phyloP scores from a whole-genome alignment of 2,329 filamentous ascomycete genomes.

The Polychaeton citri region DNA sequence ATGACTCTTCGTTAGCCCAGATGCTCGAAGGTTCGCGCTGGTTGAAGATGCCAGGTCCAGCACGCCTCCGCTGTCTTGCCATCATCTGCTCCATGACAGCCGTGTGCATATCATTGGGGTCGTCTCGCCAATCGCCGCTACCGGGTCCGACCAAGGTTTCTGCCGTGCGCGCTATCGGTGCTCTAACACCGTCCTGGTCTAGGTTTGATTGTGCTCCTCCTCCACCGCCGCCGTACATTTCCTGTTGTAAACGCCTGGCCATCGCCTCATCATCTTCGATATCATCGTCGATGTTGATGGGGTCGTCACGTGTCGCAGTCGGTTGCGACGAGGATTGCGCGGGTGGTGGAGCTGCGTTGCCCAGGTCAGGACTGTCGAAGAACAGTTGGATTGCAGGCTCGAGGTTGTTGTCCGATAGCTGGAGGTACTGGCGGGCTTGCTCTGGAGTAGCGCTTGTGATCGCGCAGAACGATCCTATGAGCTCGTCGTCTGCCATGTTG shows the following conservation, averaged over 20 bases:
- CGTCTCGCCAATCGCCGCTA: conserved; percentile 35
- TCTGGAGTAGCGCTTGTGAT: conserved; percentile 65
- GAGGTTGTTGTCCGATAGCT: conserved; percentile 70
- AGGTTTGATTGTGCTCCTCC: conserved; percentile 23
- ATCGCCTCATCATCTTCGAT: conserved; percentile 84
- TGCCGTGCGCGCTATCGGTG: conserved; percentile 80
- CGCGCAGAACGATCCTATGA: conserved; percentile 61
- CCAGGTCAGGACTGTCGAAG: conserved; percentile 62
- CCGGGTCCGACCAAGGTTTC: conserved; percentile 77
- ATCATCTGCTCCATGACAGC: conserved; percentile 52
- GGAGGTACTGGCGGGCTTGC: conserved; percentile 69
- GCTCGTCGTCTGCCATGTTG: conserved; percentile 33
- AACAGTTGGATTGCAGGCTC: conserved; percentile 80
- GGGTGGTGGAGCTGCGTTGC: conserved; percentile 18
- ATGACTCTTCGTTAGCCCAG: conserved; percentile 41
- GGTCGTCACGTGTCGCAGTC: conserved; percentile 27
- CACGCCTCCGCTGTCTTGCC: conserved; percentile 27
- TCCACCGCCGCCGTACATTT: conserved; percentile 56
- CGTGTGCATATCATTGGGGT: conserved; percentile 43
- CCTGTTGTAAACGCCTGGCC: conserved; percentile 81
- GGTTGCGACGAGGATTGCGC: conserved; percentile 23
- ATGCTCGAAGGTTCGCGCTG: conserved; percentile 45
- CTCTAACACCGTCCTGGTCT: conserved; percentile 55
- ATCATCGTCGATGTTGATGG: conserved; percentile 67
- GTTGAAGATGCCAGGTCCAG: conserved; percentile 51